Evolutionary conservation across 179 eudicot genomes (phyloP), one percentile per base, ranked within the genome.

Genomic region (Spergularia azorica): DNA sequence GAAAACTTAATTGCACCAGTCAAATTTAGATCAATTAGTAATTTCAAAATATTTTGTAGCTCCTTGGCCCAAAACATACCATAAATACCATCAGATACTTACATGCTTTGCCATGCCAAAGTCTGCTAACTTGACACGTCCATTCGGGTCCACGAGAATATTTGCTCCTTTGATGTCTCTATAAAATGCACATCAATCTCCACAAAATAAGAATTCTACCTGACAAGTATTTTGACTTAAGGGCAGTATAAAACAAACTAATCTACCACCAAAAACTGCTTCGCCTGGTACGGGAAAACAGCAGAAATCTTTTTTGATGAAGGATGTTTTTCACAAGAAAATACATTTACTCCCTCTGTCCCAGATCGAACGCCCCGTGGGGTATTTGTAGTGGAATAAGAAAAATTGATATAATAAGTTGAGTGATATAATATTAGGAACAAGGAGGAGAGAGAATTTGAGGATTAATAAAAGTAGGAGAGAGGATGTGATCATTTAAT

Each of bases 51-150:
- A 17, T 43, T 18, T 57, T 50, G 61, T 50, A 54, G 63, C 38
- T 72, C 70, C 59, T 73, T 5, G 38, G 46, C 58, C 50, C 10
- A 54, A 63, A 63, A 64, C 57, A 70, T 46, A 70, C 16, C 54
- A 5, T 10, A 59, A 67, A 61, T 26, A 16, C 46, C 20, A 43
- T 58, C 77, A 46, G 75, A 46, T 36, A 80, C 98, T 92, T 87
- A 94, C 98, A 92, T 94, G 96, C 83, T 92, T 94, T 79, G 97
- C 98, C 97, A 94, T 94, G 67, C 97, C 98, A 86, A 94, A 94
- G 85, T 94, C 97, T 59, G 97, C 97, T 86, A 94, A 77, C 87
- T 94, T 94, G 51, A 92, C 87, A 64, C 94, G 92, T 38, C 98
- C 98, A 82, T 90, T 87, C 12, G 98, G 97, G 76, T 94, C 98